Evolutionary conservation across 1,284 basidiomycete species (phyloP).

Genomic region (Tranzscheliella williamsii): DNA sequence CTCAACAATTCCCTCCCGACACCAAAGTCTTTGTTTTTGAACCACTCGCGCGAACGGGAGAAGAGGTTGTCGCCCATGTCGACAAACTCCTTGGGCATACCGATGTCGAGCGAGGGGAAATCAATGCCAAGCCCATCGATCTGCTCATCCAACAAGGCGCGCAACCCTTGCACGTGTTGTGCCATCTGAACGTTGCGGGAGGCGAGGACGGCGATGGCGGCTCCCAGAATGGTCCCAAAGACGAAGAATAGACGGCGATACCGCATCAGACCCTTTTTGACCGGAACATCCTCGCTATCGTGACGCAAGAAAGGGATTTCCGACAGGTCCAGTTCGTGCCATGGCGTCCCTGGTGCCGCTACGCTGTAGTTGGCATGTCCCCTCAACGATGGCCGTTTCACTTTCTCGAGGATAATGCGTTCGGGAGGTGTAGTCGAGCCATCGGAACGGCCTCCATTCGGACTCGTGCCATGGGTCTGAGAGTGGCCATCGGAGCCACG

Average conservation of each 20-base stretch:
- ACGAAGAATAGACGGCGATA: slow-evolving; percentile 51
- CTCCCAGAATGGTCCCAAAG: slow-evolving; percentile 43
- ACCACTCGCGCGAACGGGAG: slow-evolving; percentile 46
- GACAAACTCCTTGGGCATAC: slow-evolving; percentile 52
- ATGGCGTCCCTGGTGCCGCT: slow-evolving; percentile 48
- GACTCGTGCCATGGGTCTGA: not conserved
- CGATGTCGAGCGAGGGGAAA: slow-evolving; percentile 41
- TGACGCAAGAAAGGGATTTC: slow-evolving; percentile 46
- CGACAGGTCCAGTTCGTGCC: slow-evolving; percentile 52
- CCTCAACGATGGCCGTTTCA: slow-evolving; percentile 22
- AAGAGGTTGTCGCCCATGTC: slow-evolving; percentile 54
- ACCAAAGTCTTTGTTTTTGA: slow-evolving; percentile 54
- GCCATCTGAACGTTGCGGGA: slow-evolving; percentile 44
- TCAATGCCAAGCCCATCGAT: slow-evolving; percentile 41
- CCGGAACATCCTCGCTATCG: slow-evolving; percentile 8
- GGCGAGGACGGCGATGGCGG: slow-evolving; percentile 38
- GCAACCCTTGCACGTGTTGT: slow-evolving; percentile 30
- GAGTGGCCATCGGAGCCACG: not conserved
- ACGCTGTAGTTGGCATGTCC: slow-evolving; percentile 39
- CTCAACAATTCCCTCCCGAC: slow-evolving; percentile 41
- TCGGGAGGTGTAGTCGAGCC: slow-evolving; percentile 28
- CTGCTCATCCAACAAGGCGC: slow-evolving; percentile 50
- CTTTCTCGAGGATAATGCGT: slow-evolving; percentile 35
- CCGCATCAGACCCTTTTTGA: slow-evolving; percentile 37
- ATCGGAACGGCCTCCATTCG: not conserved